A percentile compares a stretch with the other conserved stretches of the same genome.
These are phyloP conservation scores for Aureobasidium subglaciale DNA, from an alignment of 2,329 filamentous ascomycete species.

Conservation along the genomic window DNA sequence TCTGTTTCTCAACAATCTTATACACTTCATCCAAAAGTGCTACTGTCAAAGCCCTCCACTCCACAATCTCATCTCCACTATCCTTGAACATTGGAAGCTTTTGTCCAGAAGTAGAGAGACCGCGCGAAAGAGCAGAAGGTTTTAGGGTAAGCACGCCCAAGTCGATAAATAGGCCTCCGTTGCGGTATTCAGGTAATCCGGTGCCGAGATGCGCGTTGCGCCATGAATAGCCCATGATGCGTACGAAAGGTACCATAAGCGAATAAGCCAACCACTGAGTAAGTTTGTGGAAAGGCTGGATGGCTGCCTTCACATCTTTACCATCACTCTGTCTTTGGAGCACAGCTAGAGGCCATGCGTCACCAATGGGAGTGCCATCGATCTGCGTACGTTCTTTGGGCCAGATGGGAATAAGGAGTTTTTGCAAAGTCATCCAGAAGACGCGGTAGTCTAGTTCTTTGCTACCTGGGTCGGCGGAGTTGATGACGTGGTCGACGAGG, in stretches of 20 bases:
- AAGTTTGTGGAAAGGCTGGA: conserved; percentile 55
- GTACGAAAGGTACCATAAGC: conserved; percentile 63
- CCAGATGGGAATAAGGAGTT: conserved; percentile 77
- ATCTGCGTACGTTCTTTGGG: conserved; percentile 73
- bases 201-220: conserved; percentile 58
- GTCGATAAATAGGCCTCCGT: conserved; percentile 73
- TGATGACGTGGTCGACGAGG: conserved; percentile 84
- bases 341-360: conserved; percentile 72
- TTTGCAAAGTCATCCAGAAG: conserved; percentile 79
- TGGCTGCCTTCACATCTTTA: conserved; percentile 63
- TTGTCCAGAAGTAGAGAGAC: conserved; percentile 54
- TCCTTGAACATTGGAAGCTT: conserved; percentile 62
- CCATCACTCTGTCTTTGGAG: conserved; percentile 25
- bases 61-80: conserved; percentile 65
- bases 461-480: conserved; percentile 67
- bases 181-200: conserved; percentile 81
- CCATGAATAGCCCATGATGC: conserved; percentile 46
- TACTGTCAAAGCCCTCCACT: conserved; percentile 65
- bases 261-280: conserved; percentile 89
- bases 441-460: conserved; percentile 78
- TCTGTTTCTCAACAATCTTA: conserved; percentile 57
- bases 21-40: conserved; percentile 62
- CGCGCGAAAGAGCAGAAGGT: conserved; percentile 40
- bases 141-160: conserved; percentile 49
- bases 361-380: conserved; percentile 74